Base-by-base conservation (phyloP, 306 rosid species). In the Gillenia trifoliata region DNA sequence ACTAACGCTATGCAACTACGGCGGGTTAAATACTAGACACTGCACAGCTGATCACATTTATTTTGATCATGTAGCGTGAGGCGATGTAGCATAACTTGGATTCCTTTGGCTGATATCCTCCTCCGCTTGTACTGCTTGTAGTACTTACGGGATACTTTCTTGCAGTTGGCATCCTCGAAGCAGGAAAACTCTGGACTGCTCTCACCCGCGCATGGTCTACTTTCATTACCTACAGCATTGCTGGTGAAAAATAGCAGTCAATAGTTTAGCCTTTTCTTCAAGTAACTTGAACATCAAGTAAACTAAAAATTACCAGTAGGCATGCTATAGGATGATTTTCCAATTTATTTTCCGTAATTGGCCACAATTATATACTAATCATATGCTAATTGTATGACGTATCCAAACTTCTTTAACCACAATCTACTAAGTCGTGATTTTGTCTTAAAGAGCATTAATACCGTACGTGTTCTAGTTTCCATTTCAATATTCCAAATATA, bases 81-180 rank as follows among this genome's bases (percentile, higher is more conserved):
- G 25, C 26, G 11, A 3, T 28, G 43, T 66, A 47, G 12, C 66
- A 23, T 33, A 55, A 63, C 22, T 54, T 40, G 47, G 43, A 55
- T 4, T 72, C 40, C 16, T 34, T 30, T 25, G 30, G 17, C 4
- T 54, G 78, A 26, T 71, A 68, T 82, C 84, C 76, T 87, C 71
- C 86, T 90, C 56, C 89, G 73, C 31, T 26, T 74, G 81, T 79
- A 89, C 61, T 36, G 81, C 82, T 80, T 83, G n/a, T 25, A 62
- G 40, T 19, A 62, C 25, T 19, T 33, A 64, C 28, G 29, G 49
- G 36, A 41, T 56, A 16, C 79, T 59, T 64, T 69, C 59, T 50
- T 74, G 19, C 57, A 50, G 19, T 34, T 31, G 68, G 11, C 75
- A 71, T 67, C 68, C 55, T 63, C 71, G 25, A 47, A 5, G 19